Percentiles rank a stretch among this genome's conserved stretches.
These are phyloP conservation scores for Scytalidium lignicola DNA, from an alignment of 2,329 filamentous ascomycete genomes.

Conservation along the genomic window DNA sequence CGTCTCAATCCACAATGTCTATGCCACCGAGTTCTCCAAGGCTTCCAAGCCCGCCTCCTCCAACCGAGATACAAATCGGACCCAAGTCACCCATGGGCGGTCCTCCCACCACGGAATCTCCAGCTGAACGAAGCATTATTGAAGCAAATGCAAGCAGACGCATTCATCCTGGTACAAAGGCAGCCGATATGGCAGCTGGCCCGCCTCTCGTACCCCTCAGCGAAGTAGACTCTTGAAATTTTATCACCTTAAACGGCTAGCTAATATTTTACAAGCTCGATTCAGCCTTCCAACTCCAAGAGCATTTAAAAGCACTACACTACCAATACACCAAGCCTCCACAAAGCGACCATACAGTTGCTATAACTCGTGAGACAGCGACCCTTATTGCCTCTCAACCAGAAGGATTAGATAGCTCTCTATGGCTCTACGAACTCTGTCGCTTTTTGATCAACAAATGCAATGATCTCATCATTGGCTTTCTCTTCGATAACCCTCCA, in stretches of 20 bases:
- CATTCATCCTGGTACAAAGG: slow-evolving; percentile 87
- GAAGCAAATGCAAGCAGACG: slow-evolving; percentile 74
- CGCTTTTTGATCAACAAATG: slow-evolving; percentile 93
- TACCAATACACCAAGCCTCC: slow-evolving; percentile 68
- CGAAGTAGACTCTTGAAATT: slow-evolving; percentile 55
- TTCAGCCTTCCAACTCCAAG: slow-evolving; percentile 94
- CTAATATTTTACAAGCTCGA: slow-evolving; percentile 62
- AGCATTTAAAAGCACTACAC: slow-evolving; percentile 91
- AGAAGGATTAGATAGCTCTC: slow-evolving; percentile 72
- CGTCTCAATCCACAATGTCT: slow-evolving; percentile 40
- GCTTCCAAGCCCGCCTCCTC: slow-evolving; percentile 88
- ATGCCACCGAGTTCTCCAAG: slow-evolving; percentile 76
- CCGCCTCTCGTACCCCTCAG: slow-evolving; percentile 81
- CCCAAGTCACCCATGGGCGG: slow-evolving; percentile 69
- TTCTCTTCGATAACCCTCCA: slow-evolving; percentile 84
- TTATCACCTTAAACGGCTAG: slow-evolving; percentile 3
- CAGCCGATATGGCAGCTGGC: slow-evolving; percentile 88
- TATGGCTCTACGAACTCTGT: slow-evolving; percentile 98
- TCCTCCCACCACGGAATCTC: slow-evolving; percentile 52
- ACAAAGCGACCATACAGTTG: slow-evolving; percentile 52
- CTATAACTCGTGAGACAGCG: slow-evolving; percentile 73
- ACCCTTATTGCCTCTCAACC: slow-evolving; percentile 74
- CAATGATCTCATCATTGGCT: slow-evolving; percentile 86
- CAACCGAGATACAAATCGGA: slow-evolving; percentile 88
- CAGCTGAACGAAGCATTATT: slow-evolving; percentile 54